phyloP scores from a whole-genome alignment of 495 filamentous ascomycete genomes.

The Chaetomium fimeti region DNA sequence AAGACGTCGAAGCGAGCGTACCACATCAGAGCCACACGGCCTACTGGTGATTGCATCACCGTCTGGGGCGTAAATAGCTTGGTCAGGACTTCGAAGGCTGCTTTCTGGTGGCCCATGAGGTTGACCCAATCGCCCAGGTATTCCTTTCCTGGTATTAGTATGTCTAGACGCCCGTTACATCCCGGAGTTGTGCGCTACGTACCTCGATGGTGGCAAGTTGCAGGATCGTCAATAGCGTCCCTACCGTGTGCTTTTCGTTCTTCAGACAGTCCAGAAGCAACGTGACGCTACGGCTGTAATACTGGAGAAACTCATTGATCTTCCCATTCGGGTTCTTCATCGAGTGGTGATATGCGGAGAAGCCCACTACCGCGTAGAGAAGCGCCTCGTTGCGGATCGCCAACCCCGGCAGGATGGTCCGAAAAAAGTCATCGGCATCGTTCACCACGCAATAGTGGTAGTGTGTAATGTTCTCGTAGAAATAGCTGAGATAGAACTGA shows the following conservation, averaged over 20 bases:
- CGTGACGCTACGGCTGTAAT: slow-evolving; percentile 83
- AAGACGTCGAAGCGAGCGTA: slow-evolving; percentile 88
- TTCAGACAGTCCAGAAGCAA: slow-evolving; percentile 70
- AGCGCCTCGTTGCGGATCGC: slow-evolving; percentile 79
- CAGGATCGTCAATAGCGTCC: slow-evolving; percentile 84
- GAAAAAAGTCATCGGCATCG: slow-evolving; percentile 68
- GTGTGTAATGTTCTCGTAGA: slow-evolving; percentile 67
- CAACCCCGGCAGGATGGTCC: slow-evolving; percentile 63
- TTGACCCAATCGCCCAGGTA: slow-evolving; percentile 94
- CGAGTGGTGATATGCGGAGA: slow-evolving; percentile 82
- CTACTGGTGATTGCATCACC: slow-evolving; percentile 64
- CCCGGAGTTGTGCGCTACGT: slow-evolving; percentile 27
- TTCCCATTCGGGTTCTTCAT: slow-evolving; percentile 64
- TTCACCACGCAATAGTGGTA: slow-evolving; percentile 78
- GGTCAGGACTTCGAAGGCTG: slow-evolving; percentile 76
- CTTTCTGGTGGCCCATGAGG: slow-evolving; percentile 86
- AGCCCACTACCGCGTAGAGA: slow-evolving; percentile 85
- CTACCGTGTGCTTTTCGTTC: slow-evolving; percentile 64
- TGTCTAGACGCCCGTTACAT: background rate
- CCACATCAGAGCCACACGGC: slow-evolving; percentile 75
- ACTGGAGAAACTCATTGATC: slow-evolving; percentile 78
- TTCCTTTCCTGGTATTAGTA: slow-evolving; percentile 63
- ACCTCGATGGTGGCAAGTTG: slow-evolving; percentile 95
- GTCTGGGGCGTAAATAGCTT: slow-evolving; percentile 75
- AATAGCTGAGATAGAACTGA: slow-evolving; percentile 76